These are phyloP conservation scores for Sporothrix inflata DNA, from an alignment of 2,329 filamentous ascomycete species.

Conservation along the genomic window DNA sequence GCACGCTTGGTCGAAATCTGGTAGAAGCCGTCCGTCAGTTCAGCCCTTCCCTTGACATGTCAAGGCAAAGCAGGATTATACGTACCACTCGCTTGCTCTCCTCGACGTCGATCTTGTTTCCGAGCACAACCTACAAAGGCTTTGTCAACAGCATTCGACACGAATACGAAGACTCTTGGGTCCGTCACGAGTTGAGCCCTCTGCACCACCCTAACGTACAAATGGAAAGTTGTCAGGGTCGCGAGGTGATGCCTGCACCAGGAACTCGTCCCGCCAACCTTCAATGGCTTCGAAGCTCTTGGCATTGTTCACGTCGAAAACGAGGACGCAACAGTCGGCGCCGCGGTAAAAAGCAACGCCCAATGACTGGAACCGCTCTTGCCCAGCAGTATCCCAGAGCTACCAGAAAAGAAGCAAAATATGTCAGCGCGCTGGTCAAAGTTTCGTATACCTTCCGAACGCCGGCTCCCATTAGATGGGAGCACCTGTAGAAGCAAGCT, in stretches of 20 bases:
- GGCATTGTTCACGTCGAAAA: conserved; percentile 98
- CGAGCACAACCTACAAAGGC: conserved; percentile 75
- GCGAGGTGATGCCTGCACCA: conserved; percentile 94
- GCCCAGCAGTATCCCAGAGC: conserved; percentile 97
- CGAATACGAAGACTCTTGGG: background rate
- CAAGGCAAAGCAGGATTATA: conserved; percentile 28
- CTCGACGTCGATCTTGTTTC: conserved; percentile 99
- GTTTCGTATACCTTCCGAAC: background rate
- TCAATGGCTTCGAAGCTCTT: conserved; percentile 99
- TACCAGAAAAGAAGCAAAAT: conserved; percentile 43
- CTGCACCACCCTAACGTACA: conserved; percentile 56
- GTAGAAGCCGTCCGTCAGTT: background rate
- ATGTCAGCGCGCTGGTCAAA: background rate
- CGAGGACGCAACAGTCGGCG: conserved; percentile 95
- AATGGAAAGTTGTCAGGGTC: conserved; percentile 98
- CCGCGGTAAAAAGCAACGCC: conserved; percentile 97
- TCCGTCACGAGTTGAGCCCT: background rate
- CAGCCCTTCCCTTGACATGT: background rate
- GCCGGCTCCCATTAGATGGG: background rate
- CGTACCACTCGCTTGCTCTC: conserved; percentile 91
- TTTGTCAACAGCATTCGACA: conserved; percentile 9
- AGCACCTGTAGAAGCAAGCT: background rate
- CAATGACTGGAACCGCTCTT: conserved; percentile 96
- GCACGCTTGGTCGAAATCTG: conserved; percentile 94
- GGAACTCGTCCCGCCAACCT: conserved; percentile 97